Evolutionary conservation across 805 yeast species (phyloP), one percentile per base, ranked within the genome.

Genomic region (Wickerhamomyces bovis): DNA sequence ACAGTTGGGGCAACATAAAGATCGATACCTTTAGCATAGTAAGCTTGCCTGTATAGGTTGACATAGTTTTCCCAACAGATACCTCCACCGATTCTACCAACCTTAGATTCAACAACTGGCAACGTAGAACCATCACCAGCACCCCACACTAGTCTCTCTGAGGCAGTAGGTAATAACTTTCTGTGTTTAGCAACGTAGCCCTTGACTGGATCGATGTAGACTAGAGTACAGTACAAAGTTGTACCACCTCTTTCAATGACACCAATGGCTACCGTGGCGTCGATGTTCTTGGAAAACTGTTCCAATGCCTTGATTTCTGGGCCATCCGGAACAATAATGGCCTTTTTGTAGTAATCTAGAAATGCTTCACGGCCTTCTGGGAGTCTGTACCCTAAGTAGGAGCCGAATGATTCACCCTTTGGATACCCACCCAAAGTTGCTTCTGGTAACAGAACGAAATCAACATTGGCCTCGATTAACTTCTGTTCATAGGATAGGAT

Each of bases 21-120:
- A 45, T 67, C 65, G 16, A 71, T 51, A n/a, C 71, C 72, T 48
- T 72, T 71, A 21, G 72, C 65, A 46, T 72, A 71, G 60, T 68
- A 66, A 1, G 74, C 66, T 22, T 64, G 60, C 55, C 76, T 64
- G 45, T 65, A 56, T 45, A 70, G 51, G 4, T 76, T 76, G 55
- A 69, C 63, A 54, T 63, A 65, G 53, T 71, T 72, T 47, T 73
- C 77, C 76, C 77, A 72, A 56, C 77, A 73, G 42, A 72, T 71
- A 28, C 68, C 75, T 20, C 73, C 76, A 16, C 76, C 76, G n/a
- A 71, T 48, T 42, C 59, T 60, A 19, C 73, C 72, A 6, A 57
- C 67, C 2, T 57, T 48, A 19, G 66, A 54, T 18, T 71, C 66
- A 26, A 68, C 65, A 11, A 67, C 68, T 4, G 68, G 64, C 41